Base-by-base conservation (phyloP, 1,284 basidiomycete species). In the Taiwanofungus camphoratus region DNA sequence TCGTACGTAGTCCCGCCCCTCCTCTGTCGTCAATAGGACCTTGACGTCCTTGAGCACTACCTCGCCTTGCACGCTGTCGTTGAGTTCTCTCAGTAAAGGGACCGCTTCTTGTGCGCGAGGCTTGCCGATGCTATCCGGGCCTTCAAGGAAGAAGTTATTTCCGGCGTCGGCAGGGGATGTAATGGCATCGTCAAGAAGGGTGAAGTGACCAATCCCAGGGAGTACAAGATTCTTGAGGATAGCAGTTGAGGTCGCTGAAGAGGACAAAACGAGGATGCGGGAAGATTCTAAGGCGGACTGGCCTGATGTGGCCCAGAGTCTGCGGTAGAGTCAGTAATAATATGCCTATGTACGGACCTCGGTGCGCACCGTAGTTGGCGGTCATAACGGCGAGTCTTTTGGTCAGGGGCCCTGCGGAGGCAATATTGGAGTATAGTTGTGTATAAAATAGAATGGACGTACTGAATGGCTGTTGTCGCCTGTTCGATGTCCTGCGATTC, bases 161-260 rank as follows among this genome's bases (percentile, higher is more conserved):
- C 92, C 92, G 0, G 92, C 81, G 57, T 99, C 94, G 39, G 82
- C 77, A 3, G 79, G 72, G 1, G 79, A 71, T 13, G 85, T 84
- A 21, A 62, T 55, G 1, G 67, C 62, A 34, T 76, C 64, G 53
- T 95, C 92, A 44, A 95, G 74, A 61, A 99, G 76, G 33, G 92
- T 91, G 61, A 97, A 95, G 58, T 87, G 77, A 16, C 93, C 90
- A 49, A 97, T 81, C 15, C 95, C 95, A 3, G 95, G 94, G 8
- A 98, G 79, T 23, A 97, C 91, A 49, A 98, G 82, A 61, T 97
- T 97, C 74, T 98, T 97, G 52, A 97, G 74, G 49, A 91, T 79
- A 44, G 89, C 86, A 22, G 88, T 87, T 1, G 87, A 82, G 1
- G 92, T 87, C 1, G 90, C 87, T 31, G 83, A 82, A 5, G 73